Evolutionary conservation across 352 stramenopile genomes (phyloP).

Genomic region (Pythium aristosporum): DNA sequence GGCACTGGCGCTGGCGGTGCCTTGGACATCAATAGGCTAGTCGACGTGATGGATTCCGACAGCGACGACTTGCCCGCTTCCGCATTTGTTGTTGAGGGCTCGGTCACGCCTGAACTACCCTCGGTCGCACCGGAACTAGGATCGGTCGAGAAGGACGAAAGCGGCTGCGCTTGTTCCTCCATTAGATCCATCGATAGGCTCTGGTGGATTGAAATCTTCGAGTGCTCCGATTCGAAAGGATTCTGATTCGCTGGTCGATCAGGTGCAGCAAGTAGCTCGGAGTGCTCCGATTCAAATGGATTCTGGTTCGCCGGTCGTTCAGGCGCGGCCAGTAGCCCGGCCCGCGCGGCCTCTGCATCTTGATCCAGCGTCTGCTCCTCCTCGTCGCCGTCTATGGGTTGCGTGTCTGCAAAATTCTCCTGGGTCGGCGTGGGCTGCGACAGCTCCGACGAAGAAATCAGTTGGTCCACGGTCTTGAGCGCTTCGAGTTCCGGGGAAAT

Average conservation of each 20-base stretch:
- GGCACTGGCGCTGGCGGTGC: constrained; percentile 21
- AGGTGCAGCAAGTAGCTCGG: neutral
- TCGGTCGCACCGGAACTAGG: constrained; percentile 1
- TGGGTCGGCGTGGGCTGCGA: constrained; percentile 27
- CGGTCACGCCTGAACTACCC: neutral
- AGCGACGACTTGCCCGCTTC: constrained; percentile 12
- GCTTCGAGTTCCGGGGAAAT: constrained; percentile 23
- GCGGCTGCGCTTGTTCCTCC: constrained; percentile 16
- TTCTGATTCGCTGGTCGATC: neutral
- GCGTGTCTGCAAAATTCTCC: constrained; percentile 23
- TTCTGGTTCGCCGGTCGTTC: neutral
- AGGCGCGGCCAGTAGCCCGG: neutral
- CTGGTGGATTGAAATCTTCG: constrained; percentile 9
- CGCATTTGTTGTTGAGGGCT: constrained; percentile 5
- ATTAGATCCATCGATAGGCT: constrained; percentile 14
- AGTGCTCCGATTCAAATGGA: constrained; percentile 12
- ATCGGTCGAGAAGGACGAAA: constrained; percentile 16
- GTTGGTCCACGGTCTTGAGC: constrained; percentile 15
- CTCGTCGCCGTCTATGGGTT: constrained; percentile 17
- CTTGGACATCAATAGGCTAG: constrained; percentile 25
- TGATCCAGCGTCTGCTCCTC: constrained; percentile 25
- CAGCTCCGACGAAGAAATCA: constrained; percentile 27
- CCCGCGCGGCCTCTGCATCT: constrained; percentile 3
- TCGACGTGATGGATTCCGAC: constrained; percentile 23
- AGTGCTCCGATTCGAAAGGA: constrained; percentile 12